Evolutionary conservation across 139 green algal genomes (phyloP), one percentile per base, ranked within the genome.

Genomic region (Picochlorum sp.): DNA sequence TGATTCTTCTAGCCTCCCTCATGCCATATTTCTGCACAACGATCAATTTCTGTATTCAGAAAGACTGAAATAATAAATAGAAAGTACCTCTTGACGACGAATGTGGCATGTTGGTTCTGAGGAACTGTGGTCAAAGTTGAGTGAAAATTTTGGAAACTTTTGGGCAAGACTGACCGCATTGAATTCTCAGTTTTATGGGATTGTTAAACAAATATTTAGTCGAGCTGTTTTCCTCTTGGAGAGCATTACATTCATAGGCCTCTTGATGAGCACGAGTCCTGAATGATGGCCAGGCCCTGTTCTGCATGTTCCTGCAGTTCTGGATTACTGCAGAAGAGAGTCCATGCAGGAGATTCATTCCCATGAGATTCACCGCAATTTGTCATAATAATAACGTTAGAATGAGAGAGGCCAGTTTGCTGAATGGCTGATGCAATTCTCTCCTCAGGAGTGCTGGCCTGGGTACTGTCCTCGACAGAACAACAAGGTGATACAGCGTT

Each of bases 111-210:
- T 23, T 52, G 46, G 46, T 52, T 52, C 13, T 52, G 46, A 52
- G 46, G 6, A 38, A 11, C 23, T 24, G 23, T 24, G 23, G 23
- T 24, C 23, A 24, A 24, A 24, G 23, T 24, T 2, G 23, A 24
- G 3, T 52, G 46, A 52, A 52, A 52, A 52, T 52, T 52, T 52
- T 52, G 46, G 46, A 52, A 52, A 52, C 6, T 23, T 52, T 52
- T 52, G 5, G 18, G 46, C 46, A 52, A 52, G 46, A 52, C 6
- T 23, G 6, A 3, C 6, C 10, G 46, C 6, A 52, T 52, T 52
- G 46, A 20, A 52, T 52, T 52, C 34, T n/a, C 4, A 6, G 13
- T 2, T 38, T 38, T 6, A 38, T 38, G 0, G 34, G 1, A 24
- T 1, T 24, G 7, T 2, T 10, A 13, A 2, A 9, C 7, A 11